These are phyloP conservation scores for Ceratocystis huliohia DNA, from an alignment of 2,329 filamentous ascomycete genomes.

Conservation along the genomic window DNA sequence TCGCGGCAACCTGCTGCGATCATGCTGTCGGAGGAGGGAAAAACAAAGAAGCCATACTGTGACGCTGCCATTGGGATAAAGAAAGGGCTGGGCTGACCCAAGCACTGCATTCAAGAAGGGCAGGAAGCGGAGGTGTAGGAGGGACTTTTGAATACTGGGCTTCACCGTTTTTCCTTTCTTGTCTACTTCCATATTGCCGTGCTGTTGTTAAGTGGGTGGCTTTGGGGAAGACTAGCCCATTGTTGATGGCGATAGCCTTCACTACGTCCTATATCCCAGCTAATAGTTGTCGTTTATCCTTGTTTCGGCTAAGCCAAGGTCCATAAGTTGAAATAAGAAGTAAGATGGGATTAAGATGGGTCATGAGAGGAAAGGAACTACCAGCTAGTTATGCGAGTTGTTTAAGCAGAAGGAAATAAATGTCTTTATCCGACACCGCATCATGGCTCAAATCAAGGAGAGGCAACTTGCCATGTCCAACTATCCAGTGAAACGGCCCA, in stretches of 20 bases:
- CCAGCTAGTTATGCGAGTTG: too few relatives aligned
- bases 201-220: background rate
- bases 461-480: background rate
- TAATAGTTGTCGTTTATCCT: background rate
- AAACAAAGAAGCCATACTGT: too few relatives aligned
- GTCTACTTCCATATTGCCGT: background rate
- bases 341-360: background rate
- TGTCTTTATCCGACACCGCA: background rate
- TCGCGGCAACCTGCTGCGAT: background rate
- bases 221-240: background rate
- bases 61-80: background rate
- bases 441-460: background rate
- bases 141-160: slow-evolving; percentile 7
- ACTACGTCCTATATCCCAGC: too few relatives aligned
- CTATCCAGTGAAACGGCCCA: background rate
- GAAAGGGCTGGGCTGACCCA: background rate
- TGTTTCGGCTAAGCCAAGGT: background rate
- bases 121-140: background rate
- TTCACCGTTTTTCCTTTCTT: background rate
- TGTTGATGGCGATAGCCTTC: too few relatives aligned
- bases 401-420: background rate
- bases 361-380: background rate
- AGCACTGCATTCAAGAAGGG: slow-evolving; percentile 1
- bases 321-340: too few relatives aligned
- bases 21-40: background rate